Base-by-base conservation (phyloP, 2,329 filamentous ascomycete species). In the Apiospora hydei region DNA sequence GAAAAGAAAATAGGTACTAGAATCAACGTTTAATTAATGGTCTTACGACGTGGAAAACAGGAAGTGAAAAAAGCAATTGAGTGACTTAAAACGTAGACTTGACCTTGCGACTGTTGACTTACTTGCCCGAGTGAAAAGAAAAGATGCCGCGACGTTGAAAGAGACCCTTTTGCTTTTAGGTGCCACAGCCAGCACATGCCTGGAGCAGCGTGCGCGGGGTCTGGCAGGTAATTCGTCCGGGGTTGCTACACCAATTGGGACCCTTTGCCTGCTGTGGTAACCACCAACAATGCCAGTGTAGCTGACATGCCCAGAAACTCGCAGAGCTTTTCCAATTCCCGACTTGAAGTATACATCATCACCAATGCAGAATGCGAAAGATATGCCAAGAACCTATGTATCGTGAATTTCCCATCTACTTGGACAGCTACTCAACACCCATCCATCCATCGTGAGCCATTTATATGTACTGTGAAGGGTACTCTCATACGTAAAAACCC, bases 361-460 rank as follows among this genome's bases (percentile, higher is more conserved):
- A 26, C 11, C 26, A 11, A 10, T n/a, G n/a, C 16, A 3, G 8
- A 16, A 21, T 1, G 26, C 51, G 44, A 47, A 47, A 47, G 44
- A 47, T 34, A 61, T 61, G 53, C 53, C 7, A 61, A 38, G 26
- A 24, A 41, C 4, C 57, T 64, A 64, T 64, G 21, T 64, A 64
- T 41, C 57, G 13, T 24, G 57, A 16, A 41, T 41, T 24, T n/a
- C 18, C 57, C 57, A 41, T 41, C 34, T 64, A 64, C 57, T 64
- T 64, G 4, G 21, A n/a, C 57, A n/a, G n/a, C 57, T 38, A 61
- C 53, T 38, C 18, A n/a, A 64, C 34, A 61, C 2, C 53, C 53
- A 38, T 38, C 49, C 49, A 64, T 64, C 57, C 34, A 24, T 64
- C 57, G 21, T 64, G 41, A 64, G n/a, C 57, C 34, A 21, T 64